Percentiles rank a stretch among this genome's conserved stretches.
Conservation (phyloP, 352 stramenopile species). For the Pythium vanterpoolii region DNA sequence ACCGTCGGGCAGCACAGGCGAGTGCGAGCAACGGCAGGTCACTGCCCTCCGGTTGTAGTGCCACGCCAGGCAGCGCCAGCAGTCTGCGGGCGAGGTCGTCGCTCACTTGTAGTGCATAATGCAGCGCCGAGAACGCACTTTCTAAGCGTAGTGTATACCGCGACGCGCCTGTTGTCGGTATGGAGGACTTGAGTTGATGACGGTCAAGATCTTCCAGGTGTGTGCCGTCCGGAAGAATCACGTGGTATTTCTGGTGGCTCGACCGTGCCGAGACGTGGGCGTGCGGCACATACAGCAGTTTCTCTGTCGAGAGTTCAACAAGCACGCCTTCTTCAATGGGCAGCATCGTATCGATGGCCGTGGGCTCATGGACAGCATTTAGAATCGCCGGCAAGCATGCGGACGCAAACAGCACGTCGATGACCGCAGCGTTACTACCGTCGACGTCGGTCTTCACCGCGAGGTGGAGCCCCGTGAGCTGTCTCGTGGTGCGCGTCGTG, state of each 20-base stretch:
- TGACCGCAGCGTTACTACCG: constrained; percentile 41
- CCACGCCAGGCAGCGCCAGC: constrained; percentile 29
- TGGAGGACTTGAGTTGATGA: constrained; percentile 31
- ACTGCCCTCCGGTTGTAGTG: constrained; percentile 41
- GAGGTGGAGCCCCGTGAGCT: constrained; percentile 24
- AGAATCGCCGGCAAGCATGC: constrained; percentile 12
- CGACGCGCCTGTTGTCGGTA: not conserved
- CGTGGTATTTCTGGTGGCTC: constrained; percentile 45
- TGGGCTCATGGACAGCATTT: constrained; percentile 62
- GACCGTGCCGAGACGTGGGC: constrained; percentile 47
- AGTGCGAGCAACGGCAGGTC: constrained; percentile 55
- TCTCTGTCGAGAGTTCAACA: constrained; percentile 24
- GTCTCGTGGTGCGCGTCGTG: constrained; percentile 19
- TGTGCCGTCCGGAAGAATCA: constrained; percentile 45
- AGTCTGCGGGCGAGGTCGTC: constrained; percentile 35
- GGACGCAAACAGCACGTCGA: constrained; percentile 43
- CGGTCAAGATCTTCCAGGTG: constrained; percentile 40
- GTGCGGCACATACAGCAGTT: constrained; percentile 22
- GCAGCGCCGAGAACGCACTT: constrained; percentile 46
- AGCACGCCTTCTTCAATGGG: constrained; percentile 31
- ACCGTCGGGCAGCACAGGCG: constrained; percentile 46
- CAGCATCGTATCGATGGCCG: constrained; percentile 39
- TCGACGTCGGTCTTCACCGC: constrained; percentile 35
- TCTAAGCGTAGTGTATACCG: constrained; percentile 52
- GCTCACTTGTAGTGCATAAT: constrained; percentile 58